phyloP scores from a whole-genome alignment of 2,329 filamentous ascomycete genomes.

The Coniella lustricola region DNA sequence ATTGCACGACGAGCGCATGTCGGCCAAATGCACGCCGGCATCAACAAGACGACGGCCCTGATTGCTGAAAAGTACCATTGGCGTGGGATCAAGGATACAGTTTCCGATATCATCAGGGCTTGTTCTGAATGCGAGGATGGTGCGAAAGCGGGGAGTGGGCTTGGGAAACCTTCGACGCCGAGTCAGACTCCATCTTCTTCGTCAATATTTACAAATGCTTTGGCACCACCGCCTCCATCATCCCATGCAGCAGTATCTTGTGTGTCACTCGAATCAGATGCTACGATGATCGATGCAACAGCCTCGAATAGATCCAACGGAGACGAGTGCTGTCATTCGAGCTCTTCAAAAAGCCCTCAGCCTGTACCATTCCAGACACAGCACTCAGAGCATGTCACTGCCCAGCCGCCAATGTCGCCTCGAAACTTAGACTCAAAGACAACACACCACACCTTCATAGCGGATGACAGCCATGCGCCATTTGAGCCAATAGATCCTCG shows the following conservation, averaged over 20 bases:
- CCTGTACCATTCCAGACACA: constrained; percentile 20
- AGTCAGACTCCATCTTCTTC: constrained; percentile 5
- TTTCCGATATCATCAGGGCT: constrained; percentile 87
- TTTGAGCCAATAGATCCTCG: constrained; percentile 55
- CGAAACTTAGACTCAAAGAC: constrained; percentile 25
- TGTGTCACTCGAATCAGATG: constrained; percentile 7
- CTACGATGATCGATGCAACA: constrained; percentile 19
- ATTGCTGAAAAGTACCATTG: constrained; percentile 95
- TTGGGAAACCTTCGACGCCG: constrained; percentile 10
- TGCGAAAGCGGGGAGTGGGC: constrained; percentile 41
- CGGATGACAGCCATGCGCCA: constrained; percentile 21
- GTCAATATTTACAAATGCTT: neutral
- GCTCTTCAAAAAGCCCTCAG: constrained; percentile 18
- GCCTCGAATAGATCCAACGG: constrained; percentile 18
- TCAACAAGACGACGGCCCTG: constrained; percentile 94
- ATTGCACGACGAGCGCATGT: constrained; percentile 75
- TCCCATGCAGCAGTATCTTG: constrained; percentile 1
- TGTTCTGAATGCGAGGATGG: constrained; percentile 84
- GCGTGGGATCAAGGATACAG: constrained; percentile 97
- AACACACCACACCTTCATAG: constrained; percentile 19
- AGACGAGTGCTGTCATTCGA: neutral
- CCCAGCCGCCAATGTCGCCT: constrained; percentile 26
- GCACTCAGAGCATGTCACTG: constrained; percentile 19
- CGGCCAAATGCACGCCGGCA: constrained; percentile 67
- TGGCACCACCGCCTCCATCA: constrained; percentile 2